Evolutionary conservation across 2,329 filamentous ascomycete species (phyloP).

Genomic region (Sporothrix inflata): DNA sequence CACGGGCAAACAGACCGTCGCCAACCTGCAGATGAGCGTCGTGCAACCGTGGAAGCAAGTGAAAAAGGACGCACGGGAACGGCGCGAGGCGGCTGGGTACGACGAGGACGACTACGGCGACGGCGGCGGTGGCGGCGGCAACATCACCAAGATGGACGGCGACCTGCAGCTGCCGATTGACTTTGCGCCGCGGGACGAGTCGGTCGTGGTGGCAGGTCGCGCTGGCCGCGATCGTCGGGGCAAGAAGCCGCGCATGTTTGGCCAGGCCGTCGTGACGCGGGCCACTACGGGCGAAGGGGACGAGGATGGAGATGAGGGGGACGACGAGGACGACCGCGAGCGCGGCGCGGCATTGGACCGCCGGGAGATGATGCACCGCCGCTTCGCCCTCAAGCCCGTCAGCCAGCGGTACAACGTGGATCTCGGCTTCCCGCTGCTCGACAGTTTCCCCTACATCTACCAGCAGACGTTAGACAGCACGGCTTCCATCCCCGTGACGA

Average conservation of each 20-base stretch:
- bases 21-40: slow-evolving; percentile 71
- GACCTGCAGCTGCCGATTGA: slow-evolving; percentile 45
- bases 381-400: slow-evolving; percentile 38
- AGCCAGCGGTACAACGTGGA: slow-evolving; percentile 47
- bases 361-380: slow-evolving; percentile 35
- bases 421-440: slow-evolving; percentile 74
- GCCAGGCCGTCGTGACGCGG: slow-evolving; percentile 45
- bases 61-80: slow-evolving; percentile 15
- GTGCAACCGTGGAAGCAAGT: slow-evolving; percentile 40
- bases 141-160: slow-evolving; percentile 25
- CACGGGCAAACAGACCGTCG: slow-evolving; percentile 79
- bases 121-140: slow-evolving; percentile 34
- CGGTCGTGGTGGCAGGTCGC: slow-evolving; percentile 33
- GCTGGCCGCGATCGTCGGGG: slow-evolving; percentile 30
- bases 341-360: slow-evolving; percentile 8
- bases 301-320: slow-evolving; percentile 11
- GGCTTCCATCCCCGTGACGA: slow-evolving; percentile 53
- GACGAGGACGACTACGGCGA: slow-evolving; percentile 39
- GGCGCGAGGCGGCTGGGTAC: slow-evolving; percentile 27
- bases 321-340: slow-evolving; percentile 6
- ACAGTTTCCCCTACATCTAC: slow-evolving; percentile 84
- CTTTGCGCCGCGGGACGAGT: slow-evolving; percentile 47
- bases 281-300: slow-evolving; percentile 38
- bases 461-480: slow-evolving; percentile 44
- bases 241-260: slow-evolving; percentile 46